Evolutionary conservation across 768 basidiomycete species (phyloP), one percentile per base, ranked within the genome.

Genomic region (Lactifluus pinguis): DNA sequence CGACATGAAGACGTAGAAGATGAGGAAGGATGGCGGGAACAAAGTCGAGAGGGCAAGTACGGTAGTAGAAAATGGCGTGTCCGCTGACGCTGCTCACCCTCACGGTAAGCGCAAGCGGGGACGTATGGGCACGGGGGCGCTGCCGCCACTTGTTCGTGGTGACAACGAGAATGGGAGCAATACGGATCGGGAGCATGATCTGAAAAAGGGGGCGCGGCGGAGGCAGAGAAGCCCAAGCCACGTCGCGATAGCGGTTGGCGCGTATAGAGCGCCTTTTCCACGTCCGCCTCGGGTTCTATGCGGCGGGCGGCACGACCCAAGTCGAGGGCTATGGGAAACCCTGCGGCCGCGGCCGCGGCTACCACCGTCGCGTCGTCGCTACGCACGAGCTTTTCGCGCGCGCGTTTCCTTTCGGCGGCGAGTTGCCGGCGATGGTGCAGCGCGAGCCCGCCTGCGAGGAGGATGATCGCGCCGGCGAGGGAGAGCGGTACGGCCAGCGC

Each of bases 401-500:
- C 52, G n/a, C 67, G 70, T 50, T 72, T 69, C 19, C 38, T 57
- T 14, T 62, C 61, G 1, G 47, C 36, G 21, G 53, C 52, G 41
- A 70, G 72, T 58, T 68, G 57, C 49, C 69, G 65, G 34, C 70
- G 69, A 49, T 72, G 72, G 41, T 67, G 66, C 6, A 70, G 49
- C 47, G 57, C 62, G 36, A 73, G 60, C 4, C 65, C 65, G 39
- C 56, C 64, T 0, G 72, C 72, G 39, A 65, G 55, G 48, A 75
- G 55, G 50, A 73, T 51, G 55, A 74, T 69, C 10, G 64, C 59
- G 41, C 61, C 69, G 6, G 72, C 68, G 50, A 75, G 67, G 14
- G 72, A 65, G 47, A 75, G 70, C 1, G 74, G 74, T 19, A 75
- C 70, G 34, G 72, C 73, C 38, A 72, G 63, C 7, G 74, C 72